Percentiles rank a stretch among this genome's conserved stretches.
These are phyloP conservation scores for Quercus glauca DNA, from an alignment of 306 rosid species.

Conservation along the genomic window DNA sequence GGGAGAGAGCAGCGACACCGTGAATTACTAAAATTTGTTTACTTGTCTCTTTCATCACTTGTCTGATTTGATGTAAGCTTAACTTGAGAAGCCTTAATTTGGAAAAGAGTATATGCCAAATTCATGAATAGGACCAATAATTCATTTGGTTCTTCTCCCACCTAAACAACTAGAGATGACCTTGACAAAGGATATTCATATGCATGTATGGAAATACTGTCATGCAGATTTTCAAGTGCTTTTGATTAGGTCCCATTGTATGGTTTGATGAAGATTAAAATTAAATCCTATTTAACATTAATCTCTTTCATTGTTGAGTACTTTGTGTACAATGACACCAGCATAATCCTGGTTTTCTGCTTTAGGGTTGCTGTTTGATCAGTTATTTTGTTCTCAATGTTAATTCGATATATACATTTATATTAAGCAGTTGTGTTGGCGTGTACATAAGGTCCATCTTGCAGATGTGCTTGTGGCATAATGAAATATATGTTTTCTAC, in stretches of 20 bases:
- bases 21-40: conserved; percentile 16
- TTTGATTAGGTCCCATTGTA: conserved; percentile 12
- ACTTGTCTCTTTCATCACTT: conserved; percentile 11
- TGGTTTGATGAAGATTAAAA: conserved; percentile 3
- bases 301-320: conserved; percentile 22
- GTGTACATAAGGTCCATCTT: neutral
- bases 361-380: too few relatives aligned
- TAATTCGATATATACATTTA: too few relatives aligned
- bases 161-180: conserved; percentile 27
- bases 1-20: conserved; percentile 23
- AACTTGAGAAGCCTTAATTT: conserved; percentile 25
- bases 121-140: conserved; percentile 32
- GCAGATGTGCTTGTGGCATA: neutral
- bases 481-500: neutral
- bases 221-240: conserved; percentile 6
- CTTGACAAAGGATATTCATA: conserved; percentile 32
- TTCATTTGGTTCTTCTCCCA: conserved; percentile 30
- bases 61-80: conserved; percentile 22
- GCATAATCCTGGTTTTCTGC: conserved; percentile 11
- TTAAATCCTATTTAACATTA: conserved; percentile 13
- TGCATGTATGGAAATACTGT: conserved; percentile 2
- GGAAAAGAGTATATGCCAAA: conserved; percentile 40
- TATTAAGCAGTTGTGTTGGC: too few relatives aligned
- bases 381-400: too few relatives aligned
- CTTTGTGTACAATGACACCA: conserved; percentile 10